Evolutionary conservation across 805 yeast genomes (phyloP), one percentile per base, ranked within the genome.

Genomic region (Sugiyamaella marilandica): DNA sequence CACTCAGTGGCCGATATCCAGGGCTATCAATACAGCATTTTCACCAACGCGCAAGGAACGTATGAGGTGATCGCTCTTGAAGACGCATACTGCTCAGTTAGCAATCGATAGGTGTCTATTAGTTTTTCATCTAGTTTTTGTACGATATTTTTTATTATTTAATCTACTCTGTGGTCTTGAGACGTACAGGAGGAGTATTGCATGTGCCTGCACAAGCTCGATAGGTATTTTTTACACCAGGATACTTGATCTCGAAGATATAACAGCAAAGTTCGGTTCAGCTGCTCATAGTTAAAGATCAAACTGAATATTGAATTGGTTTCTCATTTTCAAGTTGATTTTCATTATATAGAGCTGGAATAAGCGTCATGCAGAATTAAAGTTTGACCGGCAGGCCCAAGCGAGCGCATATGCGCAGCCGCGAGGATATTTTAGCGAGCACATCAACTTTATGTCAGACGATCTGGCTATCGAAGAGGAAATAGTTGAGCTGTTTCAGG

Each of bases 1-100:
- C 69, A 70, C 49, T 64, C 73, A 14, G 82, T 81, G 26, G 64
- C 75, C 19, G 84, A 85, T 57, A 87, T 94, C 43, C 72, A 79
- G 70, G 84, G 79, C 1, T 72, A 82, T 62, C 87, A 83, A 61
- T 82, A 88, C 65, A 77, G 82, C 50, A 84, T 87, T 7, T 72
- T 77, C 63, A 92, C 96, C 1, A 85, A 87, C 59, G 71, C 88
- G 58, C 97, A 91, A 67, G 99, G 99, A 45, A 85, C 88, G 2
- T 94, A 94, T 65, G 96, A 91, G 68, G 97, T 97, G 5, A 79
- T 89, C 43, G 90, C 85, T 64, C 81, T 94, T n/a, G 80, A 81
- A 44, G 99, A 94, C 70, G 85, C 87, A 8, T 85, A 73, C 68
- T 94, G 99, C 74, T 49, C 63, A 34, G 59, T 55, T 1, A 33